phyloP scores from a whole-genome alignment of 176 grass and related monocot species.

The Eleusine indica region DNA sequence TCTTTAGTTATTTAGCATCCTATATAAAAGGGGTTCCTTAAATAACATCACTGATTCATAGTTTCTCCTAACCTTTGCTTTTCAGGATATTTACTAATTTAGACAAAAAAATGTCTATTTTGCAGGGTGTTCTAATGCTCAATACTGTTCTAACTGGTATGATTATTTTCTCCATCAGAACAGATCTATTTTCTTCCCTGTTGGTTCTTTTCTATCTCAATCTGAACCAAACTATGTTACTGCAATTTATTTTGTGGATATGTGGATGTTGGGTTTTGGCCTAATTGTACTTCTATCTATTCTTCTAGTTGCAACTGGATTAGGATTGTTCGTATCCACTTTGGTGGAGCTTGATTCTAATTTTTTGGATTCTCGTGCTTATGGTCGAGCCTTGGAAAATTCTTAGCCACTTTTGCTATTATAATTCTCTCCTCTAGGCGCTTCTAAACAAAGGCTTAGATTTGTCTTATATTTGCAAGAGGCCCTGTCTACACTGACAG shows the following conservation, averaged over 20 bases:
- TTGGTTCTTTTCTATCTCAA: neutral
- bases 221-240: neutral
- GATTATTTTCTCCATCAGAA: slow-evolving; percentile 22
- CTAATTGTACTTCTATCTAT: neutral
- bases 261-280: neutral
- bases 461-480: neutral
- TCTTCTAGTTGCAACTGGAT: slow-evolving; percentile 4
- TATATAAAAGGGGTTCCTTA: neutral
- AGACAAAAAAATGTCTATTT: neutral
- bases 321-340: neutral
- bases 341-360: neutral
- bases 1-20: neutral
- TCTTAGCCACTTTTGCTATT: neutral
- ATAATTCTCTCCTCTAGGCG: neutral
- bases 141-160: slow-evolving; percentile 97
- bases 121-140: slow-evolving; percentile 95
- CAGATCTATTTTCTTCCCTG: neutral
- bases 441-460: neutral
- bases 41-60: neutral
- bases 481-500: neutral
- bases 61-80: neutral
- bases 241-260: neutral
- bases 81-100: slow-evolving; percentile 40
- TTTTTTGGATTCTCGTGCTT: neutral
- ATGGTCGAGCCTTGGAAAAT: neutral